Evolutionary conservation across 148 eudicot species (phyloP).

Genomic region (Diospyros kaki): DNA sequence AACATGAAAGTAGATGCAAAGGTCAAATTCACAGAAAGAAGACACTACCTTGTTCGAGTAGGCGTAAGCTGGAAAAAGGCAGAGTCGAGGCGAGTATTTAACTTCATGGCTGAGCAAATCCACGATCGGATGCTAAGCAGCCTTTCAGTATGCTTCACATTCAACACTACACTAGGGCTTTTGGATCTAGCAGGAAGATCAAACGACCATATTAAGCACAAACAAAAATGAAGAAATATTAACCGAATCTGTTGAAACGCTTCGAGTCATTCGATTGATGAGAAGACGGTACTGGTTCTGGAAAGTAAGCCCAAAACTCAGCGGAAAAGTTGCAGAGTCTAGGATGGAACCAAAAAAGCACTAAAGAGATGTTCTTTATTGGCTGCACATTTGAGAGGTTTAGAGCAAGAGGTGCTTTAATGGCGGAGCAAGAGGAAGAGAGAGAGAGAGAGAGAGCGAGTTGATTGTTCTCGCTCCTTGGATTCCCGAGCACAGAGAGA

Average conservation of each 20-base stretch:
- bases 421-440: background rate
- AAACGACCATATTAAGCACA: background rate
- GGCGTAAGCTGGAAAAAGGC: conserved; percentile 93
- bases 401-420: background rate
- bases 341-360: background rate
- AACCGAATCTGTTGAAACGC: background rate
- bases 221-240: background rate
- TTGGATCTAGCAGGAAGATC: conserved; percentile 7
- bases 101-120: conserved; percentile 43
- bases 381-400: conserved; percentile 7
- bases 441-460: background rate
- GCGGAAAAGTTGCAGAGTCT: background rate
- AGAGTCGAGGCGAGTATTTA: conserved; percentile 61
- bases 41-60: conserved; percentile 78
- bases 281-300: background rate
- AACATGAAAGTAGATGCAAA: background rate
- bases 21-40: background rate
- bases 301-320: background rate
- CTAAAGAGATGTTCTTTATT: conserved; percentile 5
- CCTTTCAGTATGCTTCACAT: no score
- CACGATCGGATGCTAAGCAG: background rate
- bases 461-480: background rate
- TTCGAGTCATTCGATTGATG: background rate
- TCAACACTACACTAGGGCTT: background rate
- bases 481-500: conserved; percentile 7